A percentile compares a stretch with the other conserved stretches of the same genome.
phyloP scores from a whole-genome alignment of 345 rosid genomes.

The Garcia nutans region DNA sequence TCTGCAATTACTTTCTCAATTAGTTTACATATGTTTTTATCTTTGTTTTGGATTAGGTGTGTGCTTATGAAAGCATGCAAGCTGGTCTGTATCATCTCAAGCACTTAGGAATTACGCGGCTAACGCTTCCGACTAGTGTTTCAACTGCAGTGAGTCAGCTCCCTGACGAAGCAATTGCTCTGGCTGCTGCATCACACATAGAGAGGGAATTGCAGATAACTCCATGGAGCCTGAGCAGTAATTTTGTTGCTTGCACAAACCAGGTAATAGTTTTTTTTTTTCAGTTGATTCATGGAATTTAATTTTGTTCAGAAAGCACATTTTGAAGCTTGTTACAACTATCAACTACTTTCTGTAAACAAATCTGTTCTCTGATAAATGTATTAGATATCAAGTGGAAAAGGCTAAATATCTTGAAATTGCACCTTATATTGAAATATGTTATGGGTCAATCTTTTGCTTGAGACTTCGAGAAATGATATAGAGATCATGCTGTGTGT shows the following conservation, averaged over 20 bases:
- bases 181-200: conserved; percentile 96
- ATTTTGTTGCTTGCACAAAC: conserved; percentile 89
- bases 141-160: conserved; percentile 88
- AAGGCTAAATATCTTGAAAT: too few relatives aligned
- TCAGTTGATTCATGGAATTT: conserved; percentile 15
- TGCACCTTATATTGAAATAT: too few relatives aligned
- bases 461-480: neutral
- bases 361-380: neutral
- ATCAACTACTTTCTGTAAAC: neutral
- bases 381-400: too few relatives aligned
- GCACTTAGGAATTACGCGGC: conserved; percentile 82
- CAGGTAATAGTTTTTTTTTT: conserved; percentile 53
- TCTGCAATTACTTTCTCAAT: neutral
- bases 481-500: neutral
- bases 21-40: neutral
- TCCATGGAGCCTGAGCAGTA: conserved; percentile 94
- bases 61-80: conserved; percentile 95
- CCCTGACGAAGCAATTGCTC: conserved; percentile 90
- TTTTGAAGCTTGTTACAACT: neutral
- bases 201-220: conserved; percentile 95
- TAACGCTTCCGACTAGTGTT: conserved; percentile 70
- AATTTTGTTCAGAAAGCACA: neutral
- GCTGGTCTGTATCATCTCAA: conserved; percentile 92
- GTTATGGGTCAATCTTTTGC: too few relatives aligned
- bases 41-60: conserved; percentile 48